Conservation (phyloP, 2,329 filamentous ascomycete species). For the Penicillium sp. region DNA sequence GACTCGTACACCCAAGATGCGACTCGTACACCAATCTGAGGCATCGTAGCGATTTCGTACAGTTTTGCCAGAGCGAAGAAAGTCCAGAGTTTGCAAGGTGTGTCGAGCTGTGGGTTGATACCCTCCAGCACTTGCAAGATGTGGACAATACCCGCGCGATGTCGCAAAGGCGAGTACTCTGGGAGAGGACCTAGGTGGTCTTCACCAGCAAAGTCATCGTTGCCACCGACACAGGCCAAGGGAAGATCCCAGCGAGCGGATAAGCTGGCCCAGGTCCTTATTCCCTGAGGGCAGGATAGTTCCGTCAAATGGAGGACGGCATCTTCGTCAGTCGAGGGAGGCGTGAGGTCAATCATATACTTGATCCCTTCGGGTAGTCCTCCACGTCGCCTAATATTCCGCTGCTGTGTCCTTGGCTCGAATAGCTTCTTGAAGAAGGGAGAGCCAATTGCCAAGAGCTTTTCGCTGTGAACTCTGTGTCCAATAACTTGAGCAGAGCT, state of each 20-base stretch:
- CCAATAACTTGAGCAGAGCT: constrained; percentile 29
- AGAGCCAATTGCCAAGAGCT: constrained; percentile 36
- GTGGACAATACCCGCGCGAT: constrained; percentile 67
- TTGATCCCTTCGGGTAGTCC: constrained; percentile 51
- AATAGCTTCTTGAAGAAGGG: constrained; percentile 38
- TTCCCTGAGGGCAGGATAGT: constrained; percentile 61
- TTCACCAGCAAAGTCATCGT: constrained; percentile 46
- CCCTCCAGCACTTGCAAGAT: constrained; percentile 64
- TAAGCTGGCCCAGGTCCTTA: constrained; percentile 61
- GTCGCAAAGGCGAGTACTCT: constrained; percentile 69
- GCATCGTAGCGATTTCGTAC: constrained; percentile 51
- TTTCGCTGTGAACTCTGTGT: constrained; percentile 41
- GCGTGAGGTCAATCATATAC: constrained; percentile 68
- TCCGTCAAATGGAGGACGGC: constrained; percentile 64
- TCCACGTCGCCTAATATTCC: constrained; percentile 37
- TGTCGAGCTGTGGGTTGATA: constrained; percentile 62
- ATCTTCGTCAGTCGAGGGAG: constrained; percentile 65
- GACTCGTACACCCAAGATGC: constrained; percentile 63
- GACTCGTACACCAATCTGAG: constrained; percentile 52
- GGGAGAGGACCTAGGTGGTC: constrained; percentile 27
- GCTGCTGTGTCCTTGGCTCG: constrained; percentile 32
- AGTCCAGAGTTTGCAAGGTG: constrained; percentile 69
- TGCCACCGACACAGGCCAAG: constrained; percentile 49
- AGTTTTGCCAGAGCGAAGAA: constrained; percentile 66
- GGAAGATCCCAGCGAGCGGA: constrained; percentile 46